These are phyloP conservation scores for Obba rivulosa DNA, from an alignment of 768 basidiomycete species.

Conservation along the genomic window DNA sequence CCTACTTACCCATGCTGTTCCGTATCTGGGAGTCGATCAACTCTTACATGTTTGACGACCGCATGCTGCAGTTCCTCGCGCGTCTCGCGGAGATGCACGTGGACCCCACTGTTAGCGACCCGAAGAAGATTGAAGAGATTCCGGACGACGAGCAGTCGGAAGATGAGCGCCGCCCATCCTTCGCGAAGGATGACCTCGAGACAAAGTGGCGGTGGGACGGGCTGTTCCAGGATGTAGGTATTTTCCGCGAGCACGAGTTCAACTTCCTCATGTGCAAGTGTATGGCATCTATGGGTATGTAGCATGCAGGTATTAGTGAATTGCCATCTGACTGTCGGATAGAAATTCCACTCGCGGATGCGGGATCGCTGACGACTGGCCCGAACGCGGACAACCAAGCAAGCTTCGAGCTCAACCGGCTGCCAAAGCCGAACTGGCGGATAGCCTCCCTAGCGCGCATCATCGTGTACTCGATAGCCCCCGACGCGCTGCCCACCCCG, in stretches of 20 bases:
- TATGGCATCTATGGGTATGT: slow-evolving; percentile 73
- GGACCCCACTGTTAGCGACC: slow-evolving; percentile 72
- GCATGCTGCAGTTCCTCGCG: slow-evolving; percentile 81
- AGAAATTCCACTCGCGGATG: slow-evolving; percentile 72
- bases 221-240: slow-evolving; percentile 58
- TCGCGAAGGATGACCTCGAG: slow-evolving; percentile 40
- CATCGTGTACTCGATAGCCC: slow-evolving; percentile 85
- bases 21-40: slow-evolving; percentile 86
- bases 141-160: slow-evolving; percentile 66
- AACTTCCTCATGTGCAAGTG: slow-evolving; percentile 86
- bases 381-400: slow-evolving; percentile 70
- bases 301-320: not conserved
- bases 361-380: slow-evolving; percentile 71
- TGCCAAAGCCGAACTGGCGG: slow-evolving; percentile 70
- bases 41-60: slow-evolving; percentile 85
- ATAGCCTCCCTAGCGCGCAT: slow-evolving; percentile 80
- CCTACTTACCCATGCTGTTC: slow-evolving; percentile 79
- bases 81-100: slow-evolving; percentile 76
- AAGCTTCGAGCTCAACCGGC: slow-evolving; percentile 65
- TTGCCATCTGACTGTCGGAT: slow-evolving; percentile 6
- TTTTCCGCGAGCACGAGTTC: slow-evolving; percentile 82
- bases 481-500: slow-evolving; percentile 51
- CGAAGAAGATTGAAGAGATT: slow-evolving; percentile 55
- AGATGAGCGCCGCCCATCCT: slow-evolving; percentile 54
- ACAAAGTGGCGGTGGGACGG: slow-evolving; percentile 45